Conservation (phyloP, 192 early-diverging fungal species). For the Coemansia nantahalensis region DNA sequence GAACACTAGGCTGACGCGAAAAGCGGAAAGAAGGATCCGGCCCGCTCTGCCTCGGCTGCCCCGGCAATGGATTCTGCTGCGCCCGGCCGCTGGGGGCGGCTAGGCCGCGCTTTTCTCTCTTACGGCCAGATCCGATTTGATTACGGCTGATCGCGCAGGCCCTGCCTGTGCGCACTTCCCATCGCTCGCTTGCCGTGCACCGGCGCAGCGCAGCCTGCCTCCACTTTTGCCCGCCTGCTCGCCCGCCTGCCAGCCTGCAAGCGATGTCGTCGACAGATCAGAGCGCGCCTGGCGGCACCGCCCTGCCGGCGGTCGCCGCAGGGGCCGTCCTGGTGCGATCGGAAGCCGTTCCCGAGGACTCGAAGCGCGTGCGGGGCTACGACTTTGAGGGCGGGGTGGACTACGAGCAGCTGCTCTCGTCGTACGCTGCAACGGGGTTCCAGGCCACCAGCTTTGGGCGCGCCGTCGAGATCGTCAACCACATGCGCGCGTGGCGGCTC, state of each 20-base stretch:
- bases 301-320: constrained; percentile 36
- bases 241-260: too few relatives aligned
- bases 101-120: too few relatives aligned
- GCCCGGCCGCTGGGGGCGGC: too few relatives aligned
- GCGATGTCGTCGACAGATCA: background rate
- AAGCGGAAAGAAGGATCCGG: constrained; percentile 40
- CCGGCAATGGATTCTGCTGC: too few relatives aligned
- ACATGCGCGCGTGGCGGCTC: constrained; percentile 87
- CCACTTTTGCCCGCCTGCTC: too few relatives aligned
- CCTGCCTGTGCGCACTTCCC: too few relatives aligned
- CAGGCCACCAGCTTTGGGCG: constrained; percentile 88
- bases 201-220: too few relatives aligned
- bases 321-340: constrained; percentile 71
- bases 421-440: constrained; percentile 83
- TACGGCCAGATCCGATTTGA: too few relatives aligned
- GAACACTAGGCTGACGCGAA: constrained; percentile 24
- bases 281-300: background rate
- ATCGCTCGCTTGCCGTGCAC: too few relatives aligned
- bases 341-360: constrained; percentile 62
- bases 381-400: constrained; percentile 90
- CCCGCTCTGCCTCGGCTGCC: background rate
- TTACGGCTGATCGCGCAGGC: too few relatives aligned
- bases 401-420: constrained; percentile 65
- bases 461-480: constrained; percentile 88
- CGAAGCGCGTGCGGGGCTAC: constrained; percentile 71